Percentiles rank a stretch among this genome's conserved stretches.
phyloP scores from a whole-genome alignment of 139 green algal genomes.

The Pseudopediastrum boryanum region DNA sequence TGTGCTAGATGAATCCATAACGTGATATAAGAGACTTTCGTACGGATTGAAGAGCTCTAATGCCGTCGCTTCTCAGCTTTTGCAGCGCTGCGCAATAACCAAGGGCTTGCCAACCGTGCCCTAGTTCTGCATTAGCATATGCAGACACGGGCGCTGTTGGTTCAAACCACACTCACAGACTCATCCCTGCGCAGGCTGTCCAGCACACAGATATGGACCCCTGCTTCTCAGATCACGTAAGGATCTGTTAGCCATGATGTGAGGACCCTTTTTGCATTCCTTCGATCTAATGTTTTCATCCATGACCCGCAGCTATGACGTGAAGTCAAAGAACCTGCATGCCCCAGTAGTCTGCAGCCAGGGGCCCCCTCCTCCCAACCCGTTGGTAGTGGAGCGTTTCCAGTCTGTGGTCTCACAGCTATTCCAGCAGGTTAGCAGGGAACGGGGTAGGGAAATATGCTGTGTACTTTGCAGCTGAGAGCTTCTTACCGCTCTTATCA shows the following conservation, averaged over 20 bases:
- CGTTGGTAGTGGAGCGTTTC: conserved; percentile 96
- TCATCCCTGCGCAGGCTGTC: conserved; percentile 4
- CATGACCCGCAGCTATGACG: conserved; percentile 50
- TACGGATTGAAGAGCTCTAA: no score
- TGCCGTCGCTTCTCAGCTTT: no score
- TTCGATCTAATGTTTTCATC: neutral
- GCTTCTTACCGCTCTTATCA: no score
- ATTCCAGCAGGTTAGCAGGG: conserved; percentile 94
- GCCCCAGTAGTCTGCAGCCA: conserved; percentile 51
- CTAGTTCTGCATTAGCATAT: neutral
- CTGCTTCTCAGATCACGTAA: conserved; percentile 49
- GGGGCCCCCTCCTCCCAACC: conserved; percentile 73
- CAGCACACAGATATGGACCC: conserved; percentile 46
- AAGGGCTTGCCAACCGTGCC: neutral
- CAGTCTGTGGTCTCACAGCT: conserved; percentile 96
- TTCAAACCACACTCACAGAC: no score
- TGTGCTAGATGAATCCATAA: no score
- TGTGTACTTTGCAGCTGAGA: no score
- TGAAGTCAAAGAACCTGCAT: conserved; percentile 47
- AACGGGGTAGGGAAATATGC: no score
- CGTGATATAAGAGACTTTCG: no score
- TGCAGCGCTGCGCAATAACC: no score
- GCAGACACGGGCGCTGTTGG: neutral
- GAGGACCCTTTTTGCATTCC: neutral
- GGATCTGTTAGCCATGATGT: conserved; percentile 1